These are phyloP conservation scores for Sugiyamaella smithiae DNA, from an alignment of 805 yeast species.

Conservation along the genomic window DNA sequence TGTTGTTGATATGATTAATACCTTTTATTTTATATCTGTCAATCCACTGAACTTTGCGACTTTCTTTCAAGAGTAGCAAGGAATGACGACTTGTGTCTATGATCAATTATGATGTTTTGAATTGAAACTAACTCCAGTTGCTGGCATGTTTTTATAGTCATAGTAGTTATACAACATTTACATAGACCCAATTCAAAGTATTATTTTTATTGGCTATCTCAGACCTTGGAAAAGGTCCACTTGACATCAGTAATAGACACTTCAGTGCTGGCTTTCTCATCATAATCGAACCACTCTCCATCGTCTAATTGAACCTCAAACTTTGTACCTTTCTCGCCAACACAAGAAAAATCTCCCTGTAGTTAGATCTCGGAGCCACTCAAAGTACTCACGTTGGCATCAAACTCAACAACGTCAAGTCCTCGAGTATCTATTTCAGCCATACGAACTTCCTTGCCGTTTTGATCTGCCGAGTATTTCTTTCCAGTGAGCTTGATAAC, in stretches of 20 bases:
- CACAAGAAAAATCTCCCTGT: constrained; percentile 54
- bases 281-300: constrained; percentile 93
- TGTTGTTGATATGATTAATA: constrained; percentile 24
- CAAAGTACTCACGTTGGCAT: constrained; percentile 44
- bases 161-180: no score
- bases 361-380: neutral
- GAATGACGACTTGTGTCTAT: constrained; percentile 10
- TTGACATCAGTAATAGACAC: constrained; percentile 73
- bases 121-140: neutral
- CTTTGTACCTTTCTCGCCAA: constrained; percentile 49
- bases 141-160: neutral
- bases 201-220: no score
- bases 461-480: constrained; percentile 40
- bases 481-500: constrained; percentile 27
- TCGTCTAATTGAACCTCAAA: constrained; percentile 75
- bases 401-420: constrained; percentile 63
- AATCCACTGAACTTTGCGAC: constrained; percentile 29
- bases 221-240: constrained; percentile 56
- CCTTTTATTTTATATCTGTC: constrained; percentile 26
- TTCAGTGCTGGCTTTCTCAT: constrained; percentile 75
- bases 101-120: constrained; percentile 10
- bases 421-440: constrained; percentile 86
- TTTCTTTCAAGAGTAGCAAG: constrained; percentile 4
- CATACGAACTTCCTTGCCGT: constrained; percentile 45
- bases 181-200: no score